phyloP scores from a whole-genome alignment of 371 early-diverging fungal species.

The Dichotomocladium elegans region DNA sequence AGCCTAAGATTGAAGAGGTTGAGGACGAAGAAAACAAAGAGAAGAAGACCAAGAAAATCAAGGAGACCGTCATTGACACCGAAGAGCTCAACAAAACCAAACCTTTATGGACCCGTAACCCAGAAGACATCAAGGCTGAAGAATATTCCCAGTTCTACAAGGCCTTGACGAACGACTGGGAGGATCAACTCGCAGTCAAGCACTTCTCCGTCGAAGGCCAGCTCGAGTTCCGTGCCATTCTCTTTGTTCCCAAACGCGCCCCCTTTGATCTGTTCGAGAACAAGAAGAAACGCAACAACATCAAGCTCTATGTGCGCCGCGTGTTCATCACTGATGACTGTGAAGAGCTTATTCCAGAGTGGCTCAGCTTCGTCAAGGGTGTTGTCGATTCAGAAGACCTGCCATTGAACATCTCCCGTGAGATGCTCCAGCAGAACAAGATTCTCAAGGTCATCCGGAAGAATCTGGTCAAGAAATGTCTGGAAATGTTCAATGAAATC shows the following conservation, averaged over 20 bases:
- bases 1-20: conserved; percentile 56
- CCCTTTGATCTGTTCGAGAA: conserved; percentile 61
- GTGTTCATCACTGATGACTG: conserved; percentile 90
- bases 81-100: conserved; percentile 68
- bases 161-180: conserved; percentile 70
- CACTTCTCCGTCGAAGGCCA: conserved; percentile 83
- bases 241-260: conserved; percentile 75
- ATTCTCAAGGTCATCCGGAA: conserved; percentile 76
- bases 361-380: conserved; percentile 63
- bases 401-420: conserved; percentile 89
- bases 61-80: conserved; percentile 45
- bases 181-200: conserved; percentile 64
- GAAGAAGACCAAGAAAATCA: conserved; percentile 63
- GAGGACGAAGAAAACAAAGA: conserved; percentile 58
- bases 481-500: conserved; percentile 74
- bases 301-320: conserved; percentile 82
- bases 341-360: conserved; percentile 63
- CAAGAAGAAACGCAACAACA: conserved; percentile 66
- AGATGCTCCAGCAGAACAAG: conserved; percentile 79
- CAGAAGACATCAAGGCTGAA: conserved; percentile 64
- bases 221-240: conserved; percentile 71
- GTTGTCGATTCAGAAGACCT: conserved; percentile 84
- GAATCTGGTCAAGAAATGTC: conserved; percentile 76
- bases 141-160: conserved; percentile 86
- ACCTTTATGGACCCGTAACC: conserved; percentile 83